Evolutionary conservation across 768 basidiomycete genomes (phyloP), one percentile per base, ranked within the genome.

Genomic region (Panaeolus cyanescens): DNA sequence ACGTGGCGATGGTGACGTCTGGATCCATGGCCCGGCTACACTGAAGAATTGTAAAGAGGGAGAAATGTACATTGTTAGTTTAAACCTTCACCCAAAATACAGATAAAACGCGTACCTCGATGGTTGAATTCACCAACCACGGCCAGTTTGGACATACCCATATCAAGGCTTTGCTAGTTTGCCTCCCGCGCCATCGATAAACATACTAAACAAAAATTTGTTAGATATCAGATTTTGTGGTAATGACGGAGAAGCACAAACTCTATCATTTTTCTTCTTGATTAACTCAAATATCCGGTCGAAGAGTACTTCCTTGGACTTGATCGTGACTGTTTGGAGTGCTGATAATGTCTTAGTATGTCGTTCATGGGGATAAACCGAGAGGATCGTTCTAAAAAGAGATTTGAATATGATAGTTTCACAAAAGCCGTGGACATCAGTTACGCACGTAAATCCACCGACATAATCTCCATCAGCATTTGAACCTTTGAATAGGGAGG

Each of bases 361-460:
- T 36, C 53, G 31, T 15, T 12, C 13, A 9, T n/a, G 34, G 20
- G 32, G 19, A 30, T 22, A 37, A 15, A 20, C n/a, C 28, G 39
- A 22, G 17, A 34, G 19, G 20, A 17, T 1, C 10, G n/a, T 20
- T 31, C 19, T 22, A 42, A 8, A 37, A 53, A 30, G 36, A 25
- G 22, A 30, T 6, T 32, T 20, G 50, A 17, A 7, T 25, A 30
- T 32, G 22, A n/a, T 20, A 42, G 17, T 4, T 39, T 39, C 37
- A 17, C 17, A n/a, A 17, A 17, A 39, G n/a, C 19, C 2, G 15
- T 17, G 17, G 15, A 17, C 6, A 39, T n/a, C 3, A 19, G 19
- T 20, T 20, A 64, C 66, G 32, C 37, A 68, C 69, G 54, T 59
- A 45, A 70, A 68, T 10, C 64, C 62, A 9, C 63, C 69, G 7